Evolutionary conservation across 805 yeast species (phyloP), one percentile per base, ranked within the genome.

Genomic region (Candida suzukii): DNA sequence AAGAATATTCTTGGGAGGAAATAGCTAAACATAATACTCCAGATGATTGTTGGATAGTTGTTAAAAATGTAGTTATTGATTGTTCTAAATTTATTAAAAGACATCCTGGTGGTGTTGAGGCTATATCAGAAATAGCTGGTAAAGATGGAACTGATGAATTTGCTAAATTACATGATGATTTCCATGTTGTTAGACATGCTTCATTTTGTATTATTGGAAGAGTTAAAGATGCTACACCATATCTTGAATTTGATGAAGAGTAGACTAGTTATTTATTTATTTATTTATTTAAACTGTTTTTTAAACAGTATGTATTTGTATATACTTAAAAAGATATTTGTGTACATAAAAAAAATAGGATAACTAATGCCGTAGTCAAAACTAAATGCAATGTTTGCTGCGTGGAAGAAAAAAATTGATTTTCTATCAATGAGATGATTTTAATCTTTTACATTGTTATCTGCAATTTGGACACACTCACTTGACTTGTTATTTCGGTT

Each of bases 71-170:
- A 2, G 78, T 75, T 4, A 49, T 75, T 42, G 73, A 75, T 50
- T 62, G 66, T 36, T 68, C 78, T 0, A 47, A 63, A 13, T 74
- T 75, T 46, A 54, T 73, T 43, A 46, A 53, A 14, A 60, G 66
- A 48, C 83, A 77, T 57, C 83, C 83, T 25, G 95, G 95, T 59
- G 95, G 95, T 43, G 83, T 77, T 47, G 88, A 80, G 53, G 78
- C 83, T 25, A 70, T 85, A 40, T 56, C 72, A 27, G 88, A 81
- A 48, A 68, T 72, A 51, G 93, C 83, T 28, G 95, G 95, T 31
- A 65, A 66, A 44, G 91, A 85, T 58, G 83, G 83, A 47, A 76
- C 82, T 20, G 68, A 62, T 41, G 75, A 73, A 18, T 78, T 75
- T 52, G 76, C 72, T 33, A 68, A 71, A 76, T 58, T 77, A 40